Base-by-base conservation (phyloP, 331 rosid genomes). In the Malus hybrid region DNA sequence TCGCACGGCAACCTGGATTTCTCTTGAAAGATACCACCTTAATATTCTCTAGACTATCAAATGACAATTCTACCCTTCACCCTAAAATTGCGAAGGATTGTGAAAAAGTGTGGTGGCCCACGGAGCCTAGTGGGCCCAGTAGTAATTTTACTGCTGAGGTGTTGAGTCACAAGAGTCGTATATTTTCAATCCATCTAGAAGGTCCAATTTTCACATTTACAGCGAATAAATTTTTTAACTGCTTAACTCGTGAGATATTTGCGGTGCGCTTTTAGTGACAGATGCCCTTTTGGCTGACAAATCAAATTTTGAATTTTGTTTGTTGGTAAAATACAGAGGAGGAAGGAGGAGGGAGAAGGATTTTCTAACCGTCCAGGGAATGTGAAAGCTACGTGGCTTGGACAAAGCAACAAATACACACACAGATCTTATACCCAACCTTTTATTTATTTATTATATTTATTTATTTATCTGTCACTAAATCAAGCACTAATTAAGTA, bases 331-430 rank as follows among this genome's bases (percentile, higher is more conserved):
- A 11, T 15, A 5, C 80, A 57, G 5, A 16, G 10, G 68, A 2
- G 5, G 19, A 13, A 24, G 70, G 30, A 70, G 78, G 76, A 19
- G 57, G 81, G 63, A 42, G 56, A 36, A 77, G 84, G 81, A 81
- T 66, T 81, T 84, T 84, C 84, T 81, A 86, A 84, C 86, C 20
- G 84, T 73, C 39, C 60, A 82, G 68, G 81, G 81, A 70, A 57
- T 50, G 77, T 22, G 85, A 78, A 72, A 63, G 26, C 53, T 26
- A 39, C 75, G 33, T 75, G 32, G 70, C 52, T 74, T 61, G 70
- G 81, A 75, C 78, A 57, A 60, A 42, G 56, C 67, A 39, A 48
- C 70, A 39, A 56, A 46, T 72, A 79, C 79, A 77, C 86, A 79
- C 63, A 84, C 63, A 62, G 24, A 24, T 75, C 86, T 68, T 81